Conservation (phyloP, 805 yeast genomes). For the Blastobotrys terrestris region DNA sequence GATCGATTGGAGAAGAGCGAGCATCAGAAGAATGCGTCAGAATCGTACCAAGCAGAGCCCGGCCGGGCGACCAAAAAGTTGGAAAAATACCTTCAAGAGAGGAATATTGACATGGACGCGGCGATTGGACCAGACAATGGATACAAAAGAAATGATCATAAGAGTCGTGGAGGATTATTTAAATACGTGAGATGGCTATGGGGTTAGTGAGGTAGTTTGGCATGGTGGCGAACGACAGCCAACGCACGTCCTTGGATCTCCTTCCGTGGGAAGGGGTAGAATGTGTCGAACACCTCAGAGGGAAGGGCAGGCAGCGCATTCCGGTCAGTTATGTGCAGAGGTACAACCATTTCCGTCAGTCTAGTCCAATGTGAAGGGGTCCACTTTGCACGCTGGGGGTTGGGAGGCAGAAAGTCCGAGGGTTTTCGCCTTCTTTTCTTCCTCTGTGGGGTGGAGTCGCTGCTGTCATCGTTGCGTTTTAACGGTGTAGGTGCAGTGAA, state of each 20-base stretch:
- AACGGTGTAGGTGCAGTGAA: background rate
- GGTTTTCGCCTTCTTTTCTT: background rate
- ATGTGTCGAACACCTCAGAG: slow-evolving; percentile 1
- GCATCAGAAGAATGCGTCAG: too few species aligned
- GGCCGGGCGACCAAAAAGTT: background rate
- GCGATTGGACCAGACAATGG: background rate
- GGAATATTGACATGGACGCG: background rate
- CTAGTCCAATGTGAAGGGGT: slow-evolving; percentile 10
- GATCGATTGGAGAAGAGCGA: slow-evolving; percentile 36
- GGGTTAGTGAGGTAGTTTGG: background rate
- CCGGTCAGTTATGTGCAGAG: slow-evolving; percentile 5
- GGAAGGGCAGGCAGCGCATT: slow-evolving; percentile 11
- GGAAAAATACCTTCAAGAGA: background rate
- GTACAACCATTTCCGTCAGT: slow-evolving; percentile 3
- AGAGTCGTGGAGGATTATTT: background rate
- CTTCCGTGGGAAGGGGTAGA: slow-evolving; percentile 6
- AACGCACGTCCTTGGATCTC: slow-evolving; percentile 13
- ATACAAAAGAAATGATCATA: background rate
- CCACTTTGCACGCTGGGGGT: slow-evolving; percentile 6
- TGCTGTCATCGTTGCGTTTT: too few species aligned
- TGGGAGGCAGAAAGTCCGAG: background rate
- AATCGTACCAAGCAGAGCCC: too few species aligned
- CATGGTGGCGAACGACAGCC: slow-evolving; percentile 10
- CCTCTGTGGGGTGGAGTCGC: too few species aligned
- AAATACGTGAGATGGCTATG: background rate